Evolutionary conservation across 2,329 filamentous ascomycete species (phyloP).

Genomic region (Ascochyta fabae): DNA sequence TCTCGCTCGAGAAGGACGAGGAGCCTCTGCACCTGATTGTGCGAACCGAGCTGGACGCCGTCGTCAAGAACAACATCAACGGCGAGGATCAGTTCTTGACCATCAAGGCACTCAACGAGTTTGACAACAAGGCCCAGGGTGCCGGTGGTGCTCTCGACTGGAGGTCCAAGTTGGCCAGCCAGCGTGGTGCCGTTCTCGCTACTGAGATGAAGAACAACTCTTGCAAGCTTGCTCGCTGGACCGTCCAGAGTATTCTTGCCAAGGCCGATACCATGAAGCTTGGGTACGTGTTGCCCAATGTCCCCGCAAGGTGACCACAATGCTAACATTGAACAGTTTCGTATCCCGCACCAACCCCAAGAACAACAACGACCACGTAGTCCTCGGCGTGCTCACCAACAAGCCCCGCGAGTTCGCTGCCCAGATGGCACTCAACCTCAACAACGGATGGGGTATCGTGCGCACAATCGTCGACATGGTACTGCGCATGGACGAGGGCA

Average conservation of each 20-base stretch:
- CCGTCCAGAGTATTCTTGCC: conserved; percentile 93
- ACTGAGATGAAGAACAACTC: conserved; percentile 99
- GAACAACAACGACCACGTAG: conserved; percentile 89
- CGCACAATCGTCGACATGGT: conserved; percentile 97
- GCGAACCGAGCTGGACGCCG: conserved; percentile 91
- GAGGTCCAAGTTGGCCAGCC: conserved; percentile 90
- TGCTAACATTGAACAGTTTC: conserved; percentile 66
- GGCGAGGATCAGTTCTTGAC: conserved; percentile 91
- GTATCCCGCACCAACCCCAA: conserved; percentile 94
- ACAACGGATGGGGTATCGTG: conserved; percentile 99
- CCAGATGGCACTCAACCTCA: conserved; percentile 97
- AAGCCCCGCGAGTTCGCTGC: conserved; percentile 96
- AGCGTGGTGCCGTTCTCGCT: conserved; percentile 95
- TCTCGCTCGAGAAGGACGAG: conserved; percentile 88
- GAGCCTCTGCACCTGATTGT: conserved; percentile 93
- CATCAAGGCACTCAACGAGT: conserved; percentile 98
- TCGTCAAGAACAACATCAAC: conserved; percentile 91
- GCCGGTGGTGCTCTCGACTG: conserved; percentile 95
- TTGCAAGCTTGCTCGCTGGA: conserved; percentile 98
- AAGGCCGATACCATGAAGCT: conserved; percentile 99
- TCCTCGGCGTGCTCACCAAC: conserved; percentile 95
- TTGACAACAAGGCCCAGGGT: conserved; percentile 96
- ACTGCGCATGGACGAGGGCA: conserved; percentile 76
- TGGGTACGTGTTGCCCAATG: conserved; percentile 65
- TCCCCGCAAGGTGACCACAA: neutral